Evolutionary conservation across 140 eudicot species (phyloP).

Genomic region (Senecio squalidus): DNA sequence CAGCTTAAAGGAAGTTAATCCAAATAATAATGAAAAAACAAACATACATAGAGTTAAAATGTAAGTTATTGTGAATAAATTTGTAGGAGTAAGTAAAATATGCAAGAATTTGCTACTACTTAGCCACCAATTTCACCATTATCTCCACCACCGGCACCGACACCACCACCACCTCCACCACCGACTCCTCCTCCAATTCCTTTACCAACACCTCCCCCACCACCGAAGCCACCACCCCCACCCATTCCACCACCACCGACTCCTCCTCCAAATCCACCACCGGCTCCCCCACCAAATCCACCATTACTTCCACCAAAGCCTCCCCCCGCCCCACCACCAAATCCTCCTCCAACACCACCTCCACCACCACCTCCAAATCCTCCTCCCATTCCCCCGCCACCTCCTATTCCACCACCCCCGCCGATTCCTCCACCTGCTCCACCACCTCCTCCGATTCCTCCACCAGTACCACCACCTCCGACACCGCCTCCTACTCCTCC

Average conservation of each 20-base stretch:
- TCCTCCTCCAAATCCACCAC: slow-evolving; percentile 40
- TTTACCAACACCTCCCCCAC: slow-evolving; percentile 23
- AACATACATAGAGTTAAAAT: slow-evolving; percentile 17
- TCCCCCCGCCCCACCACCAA: slow-evolving; percentile 28
- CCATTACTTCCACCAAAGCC: slow-evolving; percentile 24
- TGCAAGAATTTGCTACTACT: background rate
- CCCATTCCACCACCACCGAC: slow-evolving; percentile 31
- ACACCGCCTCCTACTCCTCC: slow-evolving; percentile 2
- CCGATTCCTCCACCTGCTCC: slow-evolving; percentile 16
- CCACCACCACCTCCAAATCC: slow-evolving; percentile 32
- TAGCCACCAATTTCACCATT: slow-evolving; percentile 25
- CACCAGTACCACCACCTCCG: slow-evolving; percentile 11
- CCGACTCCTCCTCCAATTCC: slow-evolving; percentile 34
- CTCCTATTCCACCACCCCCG: slow-evolving; percentile 21
- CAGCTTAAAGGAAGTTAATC: background rate
- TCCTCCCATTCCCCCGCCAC: slow-evolving; percentile 25
- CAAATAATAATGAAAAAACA: background rate
- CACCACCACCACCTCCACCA: slow-evolving; percentile 31
- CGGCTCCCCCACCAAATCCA: slow-evolving; percentile 33
- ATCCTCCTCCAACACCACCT: slow-evolving; percentile 27
- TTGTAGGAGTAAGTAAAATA: background rate
- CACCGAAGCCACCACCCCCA: slow-evolving; percentile 29
- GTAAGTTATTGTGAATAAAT: slow-evolving; percentile 11
- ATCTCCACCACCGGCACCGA: slow-evolving; percentile 29
- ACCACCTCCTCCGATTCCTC: slow-evolving; percentile 18